Percentiles rank a stretch among this genome's conserved stretches.
Conservation (phyloP, 2,329 filamentous ascomycete genomes). For the Colletotrichum trifolii region DNA sequence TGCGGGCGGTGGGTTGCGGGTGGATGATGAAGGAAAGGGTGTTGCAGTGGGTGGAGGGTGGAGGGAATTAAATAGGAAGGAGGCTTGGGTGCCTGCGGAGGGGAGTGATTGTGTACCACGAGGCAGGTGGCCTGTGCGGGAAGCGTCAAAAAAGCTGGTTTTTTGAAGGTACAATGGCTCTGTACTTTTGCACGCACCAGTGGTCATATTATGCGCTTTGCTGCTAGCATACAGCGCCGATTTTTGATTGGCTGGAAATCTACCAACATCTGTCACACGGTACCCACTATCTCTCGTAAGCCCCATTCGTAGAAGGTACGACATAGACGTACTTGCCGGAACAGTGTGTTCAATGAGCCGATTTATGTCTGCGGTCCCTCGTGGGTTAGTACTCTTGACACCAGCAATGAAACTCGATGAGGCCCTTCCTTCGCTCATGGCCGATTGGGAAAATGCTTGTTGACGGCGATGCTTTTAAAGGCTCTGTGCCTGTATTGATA, state of each 20-base stretch:
- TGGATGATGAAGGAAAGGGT: constrained; percentile 51
- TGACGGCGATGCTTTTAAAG: no score
- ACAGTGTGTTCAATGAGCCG: no score
- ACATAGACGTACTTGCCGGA: no score
- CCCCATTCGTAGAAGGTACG: background rate
- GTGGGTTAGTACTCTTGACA: no score
- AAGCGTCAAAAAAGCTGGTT: constrained; percentile 23
- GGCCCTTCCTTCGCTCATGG: no score
- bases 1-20: constrained; percentile 49
- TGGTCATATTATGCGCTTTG: constrained; percentile 25
- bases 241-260: constrained; percentile 39
- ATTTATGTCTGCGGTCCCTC: no score
- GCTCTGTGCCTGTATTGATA: no score
- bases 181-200: constrained; percentile 22
- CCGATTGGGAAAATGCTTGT: no score
- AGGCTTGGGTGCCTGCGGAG: constrained; percentile 46
- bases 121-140: constrained; percentile 34
- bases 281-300: constrained; percentile 29
- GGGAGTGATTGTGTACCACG: constrained; percentile 40
- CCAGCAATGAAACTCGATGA: no score
- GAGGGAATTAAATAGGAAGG: constrained; percentile 43
- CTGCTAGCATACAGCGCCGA: constrained; percentile 21
- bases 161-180: constrained; percentile 29
- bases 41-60: constrained; percentile 40
- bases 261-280: constrained; percentile 23